These are phyloP conservation scores for Sarocladium strictum DNA, from an alignment of 2,329 filamentous ascomycete genomes.

Conservation along the genomic window DNA sequence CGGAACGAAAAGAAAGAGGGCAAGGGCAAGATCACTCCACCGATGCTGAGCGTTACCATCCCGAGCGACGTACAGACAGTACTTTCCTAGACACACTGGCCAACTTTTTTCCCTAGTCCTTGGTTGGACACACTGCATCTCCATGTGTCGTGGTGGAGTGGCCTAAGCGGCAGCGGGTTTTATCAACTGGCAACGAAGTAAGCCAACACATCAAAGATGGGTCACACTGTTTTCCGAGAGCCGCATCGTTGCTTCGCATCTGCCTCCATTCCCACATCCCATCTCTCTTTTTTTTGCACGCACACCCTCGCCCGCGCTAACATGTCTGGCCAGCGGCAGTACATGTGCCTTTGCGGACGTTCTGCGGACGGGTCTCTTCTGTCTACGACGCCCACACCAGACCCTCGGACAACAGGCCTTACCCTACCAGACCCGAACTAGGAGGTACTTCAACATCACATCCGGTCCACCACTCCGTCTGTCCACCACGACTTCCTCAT, in stretches of 20 bases:
- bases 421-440: background rate
- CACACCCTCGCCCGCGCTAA: constrained; percentile 46
- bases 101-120: background rate
- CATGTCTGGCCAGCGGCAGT: constrained; percentile 53
- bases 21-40: constrained; percentile 3
- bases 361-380: constrained; percentile 42
- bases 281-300: constrained; percentile 29
- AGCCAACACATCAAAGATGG: constrained; percentile 86
- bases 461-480: constrained; percentile 15
- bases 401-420: background rate
- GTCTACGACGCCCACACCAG: constrained; percentile 33
- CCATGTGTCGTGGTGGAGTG: constrained; percentile 55
- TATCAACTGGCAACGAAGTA: constrained; percentile 76
- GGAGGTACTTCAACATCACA: constrained; percentile 32
- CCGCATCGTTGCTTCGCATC: constrained; percentile 59
- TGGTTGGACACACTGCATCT: constrained; percentile 32
- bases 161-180: constrained; percentile 53
- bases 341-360: constrained; percentile 54
- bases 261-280: constrained; percentile 32
- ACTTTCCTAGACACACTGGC: constrained; percentile 2
- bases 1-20: background rate
- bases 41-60: constrained; percentile 1
- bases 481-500: constrained; percentile 5
- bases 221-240: constrained; percentile 60
- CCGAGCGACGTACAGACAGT: background rate